Evolutionary conservation across 208 protist genomes (phyloP).

Genomic region (Blastocrithidia nonstop): DNA sequence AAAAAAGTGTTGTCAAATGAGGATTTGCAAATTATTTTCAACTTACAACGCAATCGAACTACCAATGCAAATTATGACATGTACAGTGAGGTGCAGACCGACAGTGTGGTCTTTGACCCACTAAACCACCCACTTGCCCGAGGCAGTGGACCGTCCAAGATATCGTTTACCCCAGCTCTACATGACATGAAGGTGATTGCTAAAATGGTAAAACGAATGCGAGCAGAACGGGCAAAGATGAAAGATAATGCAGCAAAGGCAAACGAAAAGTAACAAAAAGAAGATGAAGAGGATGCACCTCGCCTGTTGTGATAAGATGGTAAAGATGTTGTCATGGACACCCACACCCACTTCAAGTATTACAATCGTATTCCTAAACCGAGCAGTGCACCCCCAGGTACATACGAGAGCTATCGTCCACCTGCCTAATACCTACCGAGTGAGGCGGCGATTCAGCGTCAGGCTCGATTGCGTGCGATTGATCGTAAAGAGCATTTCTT

Average conservation of each 20-base stretch:
- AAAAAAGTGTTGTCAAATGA: conserved; percentile 81
- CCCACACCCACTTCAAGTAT: conserved; percentile 79
- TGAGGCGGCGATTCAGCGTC: conserved; percentile 77
- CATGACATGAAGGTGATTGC: conserved; percentile 85
- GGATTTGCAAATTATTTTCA: conserved; percentile 87
- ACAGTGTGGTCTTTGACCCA: conserved; percentile 79
- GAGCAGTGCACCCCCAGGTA: conserved; percentile 75
- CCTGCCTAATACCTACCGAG: conserved; percentile 95
- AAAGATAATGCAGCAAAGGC: conserved; percentile 8
- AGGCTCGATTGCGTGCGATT: conserved; percentile 74
- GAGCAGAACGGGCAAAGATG: conserved; percentile 27
- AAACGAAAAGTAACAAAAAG: conserved; percentile 8
- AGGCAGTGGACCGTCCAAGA: conserved; percentile 67
- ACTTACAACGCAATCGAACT: conserved; percentile 85
- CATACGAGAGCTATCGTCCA: conserved; percentile 97
- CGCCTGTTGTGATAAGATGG: conserved; percentile 66
- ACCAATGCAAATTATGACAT: conserved; percentile 79
- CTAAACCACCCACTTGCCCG: conserved; percentile 86
- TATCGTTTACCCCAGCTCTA: conserved; percentile 61
- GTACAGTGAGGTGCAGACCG: conserved; percentile 71
- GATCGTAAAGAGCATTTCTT: conserved; percentile 90
- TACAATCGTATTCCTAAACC: conserved; percentile 72
- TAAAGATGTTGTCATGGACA: conserved; percentile 70
- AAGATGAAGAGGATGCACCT: conserved; percentile 18
- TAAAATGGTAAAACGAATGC: conserved; percentile 79